A percentile compares a stretch with the other conserved stretches of the same genome.
Evolutionary conservation across 2,329 filamentous ascomycete genomes (phyloP).

Genomic region (Lecanicillium sp.): DNA sequence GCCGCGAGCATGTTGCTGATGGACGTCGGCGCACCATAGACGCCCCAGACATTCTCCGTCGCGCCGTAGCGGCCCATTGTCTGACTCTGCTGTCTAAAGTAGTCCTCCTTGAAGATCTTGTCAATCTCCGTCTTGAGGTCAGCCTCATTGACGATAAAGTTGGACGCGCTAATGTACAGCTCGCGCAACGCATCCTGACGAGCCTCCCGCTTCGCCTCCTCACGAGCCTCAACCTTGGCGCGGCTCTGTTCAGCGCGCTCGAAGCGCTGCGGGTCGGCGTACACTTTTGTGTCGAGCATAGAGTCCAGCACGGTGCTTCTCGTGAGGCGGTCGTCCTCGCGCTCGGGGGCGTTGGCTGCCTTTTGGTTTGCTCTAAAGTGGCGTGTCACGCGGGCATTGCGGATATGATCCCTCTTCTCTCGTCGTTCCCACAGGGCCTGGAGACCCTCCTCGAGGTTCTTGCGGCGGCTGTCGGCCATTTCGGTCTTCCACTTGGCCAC

Average conservation of each 20-base stretch:
- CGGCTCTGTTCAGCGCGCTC: constrained; percentile 39
- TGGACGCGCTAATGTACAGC: constrained; percentile 79
- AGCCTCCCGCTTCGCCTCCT: constrained; percentile 41
- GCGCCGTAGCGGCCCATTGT: constrained; percentile 21
- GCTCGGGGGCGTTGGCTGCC: constrained; percentile 54
- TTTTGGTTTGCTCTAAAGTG: constrained; percentile 39
- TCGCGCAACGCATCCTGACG: constrained; percentile 69
- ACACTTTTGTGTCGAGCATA: constrained; percentile 37
- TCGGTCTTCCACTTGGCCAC: constrained; percentile 56
- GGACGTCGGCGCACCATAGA: constrained; percentile 35
- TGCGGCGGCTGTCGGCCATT: constrained; percentile 64
- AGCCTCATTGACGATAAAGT: constrained; percentile 76
- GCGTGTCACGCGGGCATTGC: constrained; percentile 29
- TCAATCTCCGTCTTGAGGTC: constrained; percentile 71
- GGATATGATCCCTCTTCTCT: constrained; percentile 27
- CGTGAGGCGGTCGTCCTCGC: constrained; percentile 70
- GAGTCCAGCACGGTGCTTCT: constrained; percentile 53
- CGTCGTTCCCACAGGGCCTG: constrained; percentile 61
- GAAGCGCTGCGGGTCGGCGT: constrained; percentile 56
- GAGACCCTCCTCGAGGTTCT: constrained; percentile 65
- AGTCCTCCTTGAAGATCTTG: constrained; percentile 60
- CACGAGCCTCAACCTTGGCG: constrained; percentile 33
- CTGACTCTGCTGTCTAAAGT: constrained; percentile 33
- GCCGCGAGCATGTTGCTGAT: constrained; percentile 35
- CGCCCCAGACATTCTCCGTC: constrained; percentile 45